Evolutionary conservation across 345 rosid species (phyloP).

Genomic region (Brassica rapa): DNA sequence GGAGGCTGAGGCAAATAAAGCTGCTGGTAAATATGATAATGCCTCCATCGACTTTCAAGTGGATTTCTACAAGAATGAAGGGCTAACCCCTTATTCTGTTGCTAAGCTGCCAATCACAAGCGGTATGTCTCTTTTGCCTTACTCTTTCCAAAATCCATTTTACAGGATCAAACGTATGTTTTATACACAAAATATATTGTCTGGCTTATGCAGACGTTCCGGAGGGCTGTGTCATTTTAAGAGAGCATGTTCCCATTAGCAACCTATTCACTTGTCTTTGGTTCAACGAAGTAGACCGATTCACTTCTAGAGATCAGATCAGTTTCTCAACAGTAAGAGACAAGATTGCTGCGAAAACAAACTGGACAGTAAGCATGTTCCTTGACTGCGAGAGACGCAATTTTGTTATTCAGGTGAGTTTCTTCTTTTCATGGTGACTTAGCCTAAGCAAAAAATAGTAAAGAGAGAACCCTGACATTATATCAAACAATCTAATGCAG

Average conservation of each 20-base stretch:
- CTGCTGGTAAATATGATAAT: constrained; percentile 93
- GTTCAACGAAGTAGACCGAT: constrained; percentile 97
- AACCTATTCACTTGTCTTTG: constrained; percentile 95
- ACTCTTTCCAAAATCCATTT: neutral
- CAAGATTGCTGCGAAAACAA: constrained; percentile 68
- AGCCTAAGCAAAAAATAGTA: neutral
- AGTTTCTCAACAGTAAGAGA: constrained; percentile 95
- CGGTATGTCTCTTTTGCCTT: constrained; percentile 48
- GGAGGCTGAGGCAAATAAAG: constrained; percentile 99
- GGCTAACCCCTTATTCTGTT: constrained; percentile 77
- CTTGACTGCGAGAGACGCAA: constrained; percentile 96
- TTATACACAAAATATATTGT: constrained; percentile 6
- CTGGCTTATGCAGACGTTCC: constrained; percentile 79
- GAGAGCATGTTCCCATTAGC: constrained; percentile 96
- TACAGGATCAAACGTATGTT: neutral
- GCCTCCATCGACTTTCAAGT: constrained; percentile 89
- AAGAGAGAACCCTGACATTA: neutral
- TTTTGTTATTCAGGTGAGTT: constrained; percentile 91
- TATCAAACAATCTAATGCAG: constrained; percentile 48
- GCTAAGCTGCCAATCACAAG: constrained; percentile 92
- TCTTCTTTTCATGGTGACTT: constrained; percentile 1
- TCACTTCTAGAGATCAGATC: constrained; percentile 96
- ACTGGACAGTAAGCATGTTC: constrained; percentile 90
- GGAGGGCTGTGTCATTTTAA: constrained; percentile 94
- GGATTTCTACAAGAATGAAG: constrained; percentile 87